Evolutionary conservation across 257 asterid genomes (phyloP).

Genomic region (Petrea volubilis): DNA sequence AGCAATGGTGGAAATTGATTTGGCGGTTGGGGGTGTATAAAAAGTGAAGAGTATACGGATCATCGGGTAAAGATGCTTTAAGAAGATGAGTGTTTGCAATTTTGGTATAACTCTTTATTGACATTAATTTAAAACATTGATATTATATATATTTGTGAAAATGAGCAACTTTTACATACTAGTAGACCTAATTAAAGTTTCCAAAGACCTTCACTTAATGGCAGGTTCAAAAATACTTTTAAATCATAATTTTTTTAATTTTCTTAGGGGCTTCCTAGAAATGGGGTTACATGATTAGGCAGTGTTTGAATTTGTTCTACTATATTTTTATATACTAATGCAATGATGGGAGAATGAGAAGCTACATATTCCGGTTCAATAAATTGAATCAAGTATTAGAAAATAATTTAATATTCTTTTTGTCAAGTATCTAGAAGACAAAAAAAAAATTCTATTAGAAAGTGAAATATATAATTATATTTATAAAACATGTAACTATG

Average conservation of each 20-base stretch:
- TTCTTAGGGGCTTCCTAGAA: slow-evolving; percentile 39
- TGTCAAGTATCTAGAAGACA: background rate
- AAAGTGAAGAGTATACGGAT: slow-evolving; percentile 28
- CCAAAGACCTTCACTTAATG: slow-evolving; percentile 49
- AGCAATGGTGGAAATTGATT: background rate
- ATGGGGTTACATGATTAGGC: slow-evolving; percentile 39
- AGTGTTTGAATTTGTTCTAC: slow-evolving; percentile 17
- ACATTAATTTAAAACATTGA: slow-evolving; percentile 43
- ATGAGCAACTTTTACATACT: slow-evolving; percentile 34
- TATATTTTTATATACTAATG: background rate
- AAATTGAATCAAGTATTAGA: too few relatives aligned
- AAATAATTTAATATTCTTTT: too few relatives aligned
- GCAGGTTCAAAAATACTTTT: slow-evolving; percentile 53
- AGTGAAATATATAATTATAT: too few relatives aligned
- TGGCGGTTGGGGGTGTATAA: background rate
- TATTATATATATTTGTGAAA: slow-evolving; percentile 23
- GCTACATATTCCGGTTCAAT: background rate
- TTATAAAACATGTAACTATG: background rate
- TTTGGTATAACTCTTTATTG: slow-evolving; percentile 56
- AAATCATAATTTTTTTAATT: slow-evolving; percentile 44
- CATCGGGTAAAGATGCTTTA: slow-evolving; percentile 53
- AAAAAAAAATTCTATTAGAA: too few relatives aligned
- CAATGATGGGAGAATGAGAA: background rate
- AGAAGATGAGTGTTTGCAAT: slow-evolving; percentile 48
- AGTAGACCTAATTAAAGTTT: slow-evolving; percentile 33